These are phyloP conservation scores for Carex scoparia DNA, from an alignment of 176 grass and related monocot genomes.

Conservation along the genomic window DNA sequence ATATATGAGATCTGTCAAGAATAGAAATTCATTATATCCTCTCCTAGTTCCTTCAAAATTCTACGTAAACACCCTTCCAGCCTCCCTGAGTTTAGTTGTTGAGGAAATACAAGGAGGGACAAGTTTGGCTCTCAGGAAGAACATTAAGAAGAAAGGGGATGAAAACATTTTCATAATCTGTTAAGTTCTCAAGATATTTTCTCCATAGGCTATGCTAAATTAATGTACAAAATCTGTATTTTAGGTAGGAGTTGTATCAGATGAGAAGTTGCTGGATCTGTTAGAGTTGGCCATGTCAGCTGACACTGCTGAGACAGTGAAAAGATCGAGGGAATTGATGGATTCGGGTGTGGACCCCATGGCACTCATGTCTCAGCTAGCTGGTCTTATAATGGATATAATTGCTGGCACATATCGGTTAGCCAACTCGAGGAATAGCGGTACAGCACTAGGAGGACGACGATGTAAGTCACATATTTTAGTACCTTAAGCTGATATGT, in stretches of 20 bases:
- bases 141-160: background rate
- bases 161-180: background rate
- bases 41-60: background rate
- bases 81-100: background rate
- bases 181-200: constrained; percentile 16
- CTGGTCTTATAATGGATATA: constrained; percentile 98
- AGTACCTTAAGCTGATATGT: background rate
- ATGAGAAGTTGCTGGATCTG: constrained; percentile 94
- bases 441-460: constrained; percentile 59
- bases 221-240: constrained; percentile 21
- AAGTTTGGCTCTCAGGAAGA: background rate
- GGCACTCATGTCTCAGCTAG: constrained; percentile 98
- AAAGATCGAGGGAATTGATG: constrained; percentile 91
- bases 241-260: constrained; percentile 91
- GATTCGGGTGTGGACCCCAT: constrained; percentile 96
- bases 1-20: background rate
- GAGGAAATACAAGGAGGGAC: background rate
- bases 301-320: constrained; percentile 89
- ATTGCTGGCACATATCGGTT: constrained; percentile 94
- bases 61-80: background rate
- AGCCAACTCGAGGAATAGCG: constrained; percentile 51
- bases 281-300: constrained; percentile 97
- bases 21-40: background rate
- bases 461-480: constrained; percentile 57
- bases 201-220: background rate